These are phyloP conservation scores for Hordeum marinum DNA, from an alignment of 176 grass and related monocot species.

Conservation along the genomic window DNA sequence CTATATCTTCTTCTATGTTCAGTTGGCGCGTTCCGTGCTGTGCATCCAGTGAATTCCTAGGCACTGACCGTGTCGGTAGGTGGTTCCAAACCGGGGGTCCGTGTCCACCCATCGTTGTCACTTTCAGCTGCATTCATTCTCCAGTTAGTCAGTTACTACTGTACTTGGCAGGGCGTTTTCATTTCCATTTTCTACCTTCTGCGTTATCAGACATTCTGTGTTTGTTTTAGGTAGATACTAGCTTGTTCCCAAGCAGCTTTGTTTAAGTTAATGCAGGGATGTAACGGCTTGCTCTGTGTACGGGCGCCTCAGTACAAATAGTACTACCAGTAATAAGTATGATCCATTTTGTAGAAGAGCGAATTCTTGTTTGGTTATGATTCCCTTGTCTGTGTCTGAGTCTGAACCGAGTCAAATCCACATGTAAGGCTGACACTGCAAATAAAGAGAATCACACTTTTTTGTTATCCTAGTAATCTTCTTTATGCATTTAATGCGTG, in stretches of 20 bases:
- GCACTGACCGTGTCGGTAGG: not conserved
- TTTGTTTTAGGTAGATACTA: not conserved
- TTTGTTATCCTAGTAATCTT: not conserved
- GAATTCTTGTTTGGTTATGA: not conserved
- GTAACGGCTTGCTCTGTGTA: not conserved
- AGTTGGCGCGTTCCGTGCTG: not conserved
- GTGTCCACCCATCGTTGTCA: not conserved
- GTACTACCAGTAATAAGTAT: not conserved
- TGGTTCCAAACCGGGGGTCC: constrained; percentile 17
- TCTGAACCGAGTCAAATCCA: not conserved
- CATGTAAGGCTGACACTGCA: not conserved
- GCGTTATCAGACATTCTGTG: not conserved
- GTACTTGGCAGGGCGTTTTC: not conserved
- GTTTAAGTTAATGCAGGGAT: not conserved
- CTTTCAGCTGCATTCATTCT: constrained; percentile 6
- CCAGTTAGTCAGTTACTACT: too few relatives aligned
- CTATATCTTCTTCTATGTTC: not conserved
- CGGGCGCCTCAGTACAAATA: not conserved
- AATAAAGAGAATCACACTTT: not conserved
- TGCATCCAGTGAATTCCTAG: constrained; percentile 7
- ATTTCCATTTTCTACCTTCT: not conserved
- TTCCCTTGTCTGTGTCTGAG: not conserved
- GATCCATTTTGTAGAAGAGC: not conserved
- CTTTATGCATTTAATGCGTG: not conserved
- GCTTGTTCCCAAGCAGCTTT: not conserved